Evolutionary conservation across 768 basidiomycete species (phyloP), one percentile per base, ranked within the genome.

Genomic region (Dacryopinax spathularia): DNA sequence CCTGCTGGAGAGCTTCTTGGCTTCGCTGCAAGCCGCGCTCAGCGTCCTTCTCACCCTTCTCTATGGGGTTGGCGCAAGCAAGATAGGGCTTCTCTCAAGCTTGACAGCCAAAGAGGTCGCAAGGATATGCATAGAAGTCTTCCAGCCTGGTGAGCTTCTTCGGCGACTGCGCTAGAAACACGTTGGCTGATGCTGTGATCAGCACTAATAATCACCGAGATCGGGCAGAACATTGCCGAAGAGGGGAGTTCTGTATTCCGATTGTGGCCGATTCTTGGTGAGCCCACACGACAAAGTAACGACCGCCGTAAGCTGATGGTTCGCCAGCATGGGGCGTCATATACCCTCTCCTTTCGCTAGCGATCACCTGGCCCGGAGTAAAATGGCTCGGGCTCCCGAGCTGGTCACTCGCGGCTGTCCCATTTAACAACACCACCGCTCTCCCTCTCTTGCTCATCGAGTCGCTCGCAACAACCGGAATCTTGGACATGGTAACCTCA

Each of bases 341-440:
- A 22, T 56, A 56, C 48, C 25, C 48, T 6, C 9, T 56, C 20
- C 22, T 56, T 5, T 13, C 13, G 5, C 48, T 56, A 3, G 25
- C 29, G 22, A 22, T 29, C 48, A 56, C 48, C 22, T 56, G 18
- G 25, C 48, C 48, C 3, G 25, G 22, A 10, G 25, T 56, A 20
- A 22, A 20, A 13, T 31, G 25, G 22, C 13, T 56, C 29, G 9
- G 29, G 13, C 20, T 56, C 48, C 48, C 48, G 4, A 25, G 13
- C 48, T 56, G 41, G 61, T 18, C 41, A 16, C 35, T 43, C 61
- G 29, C 29, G 22, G 61, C 61, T 2, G 35, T 20, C 13, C 15
- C 61, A n/a, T 62, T 62, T 36, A 62, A 62, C 37, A 62, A 62
- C 35, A 62, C 61, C 20, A 62, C 35, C 29, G 35, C 61, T 18